Base-by-base conservation (phyloP, 1,139 yeast species). In the Geotrichum phurueaensis region DNA sequence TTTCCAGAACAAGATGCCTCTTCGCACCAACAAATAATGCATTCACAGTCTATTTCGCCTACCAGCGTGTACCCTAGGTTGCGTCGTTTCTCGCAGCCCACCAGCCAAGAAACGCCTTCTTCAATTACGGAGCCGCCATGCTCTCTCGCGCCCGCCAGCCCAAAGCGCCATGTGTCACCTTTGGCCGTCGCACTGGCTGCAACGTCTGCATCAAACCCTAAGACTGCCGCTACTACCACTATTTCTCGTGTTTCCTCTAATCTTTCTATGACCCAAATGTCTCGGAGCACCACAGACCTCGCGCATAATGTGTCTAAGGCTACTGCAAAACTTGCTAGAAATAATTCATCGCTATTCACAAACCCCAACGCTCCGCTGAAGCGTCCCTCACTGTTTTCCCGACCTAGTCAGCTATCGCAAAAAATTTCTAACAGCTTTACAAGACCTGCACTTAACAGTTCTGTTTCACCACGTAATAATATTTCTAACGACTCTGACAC, bases 381-480 rank as follows among this genome's bases (percentile, higher is more conserved):
- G 23, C 56, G 58, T 3, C 59, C 61, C 2, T 52, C 57, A 12
- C 54, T 59, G n/a, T 49, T 59, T 52, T 51, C 59, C 10, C 53
- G 56, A 12, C 51, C 58, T 23, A 59, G 56, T 20, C 51, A 36
- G 7, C 36, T 43, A 20, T 31, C 61, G 1, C 56, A 53, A 31
- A 23, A 48, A 0, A 18, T 27, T 2, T 13, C 36, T 7, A 31
- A 6, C 15, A 18, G 29, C 25, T 12, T 18, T n/a, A 25, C 43
- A 22, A 22, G 25, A 47, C 36, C 13, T 20, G 15, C 20, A n/a
- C 13, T 31, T 5, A 51, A 15, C 9, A 51, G 15, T 3, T 25
- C 20, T 29, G 23, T 13, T 12, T 18, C 23, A 13, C 23, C 12
- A 12, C 22, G 43, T 23, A 39, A 54, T 20, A 53, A 58, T 20